A percentile compares a stretch with the other conserved stretches of the same genome.
Evolutionary conservation across 768 basidiomycete species (phyloP).

Genomic region (Agrocybe chaxingu): DNA sequence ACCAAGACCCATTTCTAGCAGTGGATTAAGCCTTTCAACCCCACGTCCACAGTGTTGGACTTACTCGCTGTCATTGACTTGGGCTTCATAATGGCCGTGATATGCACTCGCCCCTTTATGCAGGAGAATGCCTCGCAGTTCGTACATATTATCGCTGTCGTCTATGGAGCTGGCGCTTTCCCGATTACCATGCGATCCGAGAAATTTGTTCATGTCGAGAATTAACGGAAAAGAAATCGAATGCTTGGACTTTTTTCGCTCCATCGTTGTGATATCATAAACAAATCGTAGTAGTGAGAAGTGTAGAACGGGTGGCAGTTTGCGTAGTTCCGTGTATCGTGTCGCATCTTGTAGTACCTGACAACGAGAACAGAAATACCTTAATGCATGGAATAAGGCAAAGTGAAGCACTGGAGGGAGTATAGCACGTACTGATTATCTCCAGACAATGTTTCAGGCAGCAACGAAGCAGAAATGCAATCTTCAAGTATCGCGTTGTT

Average conservation of each 20-base stretch:
- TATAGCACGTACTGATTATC: constrained; percentile 66
- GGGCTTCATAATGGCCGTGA: constrained; percentile 86
- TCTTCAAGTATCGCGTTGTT: constrained; percentile 73
- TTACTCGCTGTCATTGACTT: constrained; percentile 72
- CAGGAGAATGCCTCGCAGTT: constrained; percentile 78
- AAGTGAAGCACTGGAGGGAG: not conserved
- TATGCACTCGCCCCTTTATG: constrained; percentile 94
- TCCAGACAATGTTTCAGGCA: constrained; percentile 70
- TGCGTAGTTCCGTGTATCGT: constrained; percentile 65
- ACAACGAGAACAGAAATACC: constrained; percentile 82
- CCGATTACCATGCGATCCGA: constrained; percentile 31
- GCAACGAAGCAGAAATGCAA: constrained; percentile 59
- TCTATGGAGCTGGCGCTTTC: constrained; percentile 9
- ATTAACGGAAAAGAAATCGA: constrained; percentile 70
- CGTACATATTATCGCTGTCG: constrained; percentile 50
- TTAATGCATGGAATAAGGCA: constrained; percentile 22
- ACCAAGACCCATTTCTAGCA: constrained; percentile 71
- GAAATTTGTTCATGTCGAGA: constrained; percentile 71
- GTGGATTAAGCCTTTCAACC: constrained; percentile 6
- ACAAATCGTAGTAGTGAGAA: constrained; percentile 93
- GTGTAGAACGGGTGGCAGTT: constrained; percentile 85
- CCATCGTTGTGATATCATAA: constrained; percentile 73
- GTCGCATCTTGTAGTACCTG: constrained; percentile 72
- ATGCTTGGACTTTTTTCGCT: constrained; percentile 86
- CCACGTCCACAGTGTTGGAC: constrained; percentile 19